A percentile compares a stretch with the other conserved stretches of the same genome.
Conservation (phyloP, 768 basidiomycete species). For the Auriscalpium orientale region DNA sequence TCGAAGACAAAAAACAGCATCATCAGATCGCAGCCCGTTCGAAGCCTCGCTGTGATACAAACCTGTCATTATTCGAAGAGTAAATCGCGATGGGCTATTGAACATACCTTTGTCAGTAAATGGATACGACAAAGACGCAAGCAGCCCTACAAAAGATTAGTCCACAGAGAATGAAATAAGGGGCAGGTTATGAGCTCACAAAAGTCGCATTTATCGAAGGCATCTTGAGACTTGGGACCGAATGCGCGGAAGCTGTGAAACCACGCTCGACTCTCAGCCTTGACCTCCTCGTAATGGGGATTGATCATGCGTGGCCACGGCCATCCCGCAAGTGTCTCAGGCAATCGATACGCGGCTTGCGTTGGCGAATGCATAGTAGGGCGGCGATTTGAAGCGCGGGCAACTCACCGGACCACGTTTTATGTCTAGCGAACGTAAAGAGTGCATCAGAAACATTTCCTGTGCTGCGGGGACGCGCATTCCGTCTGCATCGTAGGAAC, state of each 20-base stretch:
- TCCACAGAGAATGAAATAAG: not conserved
- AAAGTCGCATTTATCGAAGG: conserved; percentile 15
- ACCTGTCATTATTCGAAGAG: not conserved
- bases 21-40: conserved; percentile 41
- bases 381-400: too few relatives aligned
- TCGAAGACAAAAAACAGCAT: conserved; percentile 43
- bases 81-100: not conserved
- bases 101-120: conserved; percentile 24
- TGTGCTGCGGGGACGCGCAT: too few relatives aligned
- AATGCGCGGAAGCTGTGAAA: conserved; percentile 10
- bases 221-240: conserved; percentile 3
- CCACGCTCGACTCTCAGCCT: conserved; percentile 11
- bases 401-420: too few relatives aligned
- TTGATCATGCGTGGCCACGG: conserved; percentile 14
- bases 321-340: conserved; percentile 9
- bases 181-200: conserved; percentile 3
- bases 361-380: not conserved
- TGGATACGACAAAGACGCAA: conserved; percentile 33
- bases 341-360: not conserved
- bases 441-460: too few relatives aligned
- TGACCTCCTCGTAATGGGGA: conserved; percentile 11
- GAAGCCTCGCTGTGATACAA: conserved; percentile 5
- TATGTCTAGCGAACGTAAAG: too few relatives aligned
- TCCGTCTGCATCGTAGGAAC: too few relatives aligned
- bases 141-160: conserved; percentile 21